Conservation (phyloP, 208 protist species). For the Vickermania spadyakhi region DNA sequence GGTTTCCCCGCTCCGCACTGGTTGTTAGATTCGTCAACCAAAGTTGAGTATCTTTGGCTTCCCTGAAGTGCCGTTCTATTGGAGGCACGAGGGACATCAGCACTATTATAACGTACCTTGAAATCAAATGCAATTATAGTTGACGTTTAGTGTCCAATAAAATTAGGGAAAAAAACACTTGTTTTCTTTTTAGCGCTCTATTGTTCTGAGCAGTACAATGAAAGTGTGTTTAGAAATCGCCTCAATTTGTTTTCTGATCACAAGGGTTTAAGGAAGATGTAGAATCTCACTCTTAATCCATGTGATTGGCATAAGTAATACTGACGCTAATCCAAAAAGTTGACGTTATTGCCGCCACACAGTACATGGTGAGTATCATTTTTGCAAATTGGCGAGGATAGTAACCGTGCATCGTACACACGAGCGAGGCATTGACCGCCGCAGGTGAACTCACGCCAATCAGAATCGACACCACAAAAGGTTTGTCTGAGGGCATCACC, state of each 20-base stretch:
- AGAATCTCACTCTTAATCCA: not conserved
- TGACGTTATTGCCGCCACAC: slow-evolving; percentile 32
- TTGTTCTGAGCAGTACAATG: too few species aligned
- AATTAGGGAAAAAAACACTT: too few species aligned
- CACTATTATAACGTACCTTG: too few species aligned
- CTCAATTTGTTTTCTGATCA: too few species aligned
- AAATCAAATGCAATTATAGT: too few species aligned
- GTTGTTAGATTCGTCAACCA: not conserved
- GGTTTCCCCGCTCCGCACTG: not conserved
- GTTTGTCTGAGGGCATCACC: slow-evolving; percentile 34
- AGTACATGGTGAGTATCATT: slow-evolving; percentile 64
- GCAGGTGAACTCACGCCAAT: slow-evolving; percentile 48
- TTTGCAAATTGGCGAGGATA: slow-evolving; percentile 37
- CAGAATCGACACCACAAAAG: slow-evolving; percentile 52
- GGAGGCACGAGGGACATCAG: not conserved
- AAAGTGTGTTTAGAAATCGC: too few species aligned
- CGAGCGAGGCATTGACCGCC: slow-evolving; percentile 51
- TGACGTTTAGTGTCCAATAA: too few species aligned
- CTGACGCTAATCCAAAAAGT: slow-evolving; percentile 39
- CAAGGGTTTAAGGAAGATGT: too few species aligned
- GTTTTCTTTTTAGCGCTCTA: too few species aligned
- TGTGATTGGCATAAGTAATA: not conserved
- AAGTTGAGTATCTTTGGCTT: not conserved
- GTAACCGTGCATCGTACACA: slow-evolving; percentile 54
- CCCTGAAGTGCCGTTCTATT: not conserved